Conservation (phyloP, 352 stramenopile genomes). For the Thraustochytrium striatum region DNA sequence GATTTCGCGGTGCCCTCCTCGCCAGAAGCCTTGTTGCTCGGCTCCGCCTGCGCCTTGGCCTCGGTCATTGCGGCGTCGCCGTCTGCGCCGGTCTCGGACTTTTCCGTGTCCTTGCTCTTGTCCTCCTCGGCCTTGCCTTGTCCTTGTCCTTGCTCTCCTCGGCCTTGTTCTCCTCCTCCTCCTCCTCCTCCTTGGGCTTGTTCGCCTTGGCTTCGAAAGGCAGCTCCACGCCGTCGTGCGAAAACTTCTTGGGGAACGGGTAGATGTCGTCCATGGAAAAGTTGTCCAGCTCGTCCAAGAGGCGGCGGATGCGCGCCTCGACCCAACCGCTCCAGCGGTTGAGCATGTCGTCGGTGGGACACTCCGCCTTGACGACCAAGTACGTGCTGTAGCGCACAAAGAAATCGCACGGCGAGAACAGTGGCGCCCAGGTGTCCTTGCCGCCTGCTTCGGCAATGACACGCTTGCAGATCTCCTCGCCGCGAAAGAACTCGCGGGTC, state of each 20-base stretch:
- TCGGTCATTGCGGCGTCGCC: neutral
- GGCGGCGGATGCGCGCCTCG: constrained; percentile 34
- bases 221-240: constrained; percentile 11
- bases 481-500: constrained; percentile 38
- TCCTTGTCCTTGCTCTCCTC: constrained; percentile 19
- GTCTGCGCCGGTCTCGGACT: neutral
- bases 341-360: constrained; percentile 8
- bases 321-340: constrained; percentile 47
- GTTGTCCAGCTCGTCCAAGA: constrained; percentile 41
- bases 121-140: neutral
- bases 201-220: neutral
- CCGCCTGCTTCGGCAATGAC: neutral
- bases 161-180: neutral
- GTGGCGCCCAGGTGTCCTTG: constrained; percentile 23
- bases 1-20: no score
- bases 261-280: constrained; percentile 34
- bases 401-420: constrained; percentile 36
- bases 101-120: neutral
- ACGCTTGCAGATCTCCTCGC: constrained; percentile 13
- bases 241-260: constrained; percentile 48
- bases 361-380: constrained; percentile 42
- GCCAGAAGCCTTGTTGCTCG: no score
- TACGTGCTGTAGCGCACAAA: constrained; percentile 45
- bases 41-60: neutral
- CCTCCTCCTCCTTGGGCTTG: neutral